Evolutionary conservation across 2,329 filamentous ascomycete genomes (phyloP).

Genomic region (Grosmannia clavigera): DNA sequence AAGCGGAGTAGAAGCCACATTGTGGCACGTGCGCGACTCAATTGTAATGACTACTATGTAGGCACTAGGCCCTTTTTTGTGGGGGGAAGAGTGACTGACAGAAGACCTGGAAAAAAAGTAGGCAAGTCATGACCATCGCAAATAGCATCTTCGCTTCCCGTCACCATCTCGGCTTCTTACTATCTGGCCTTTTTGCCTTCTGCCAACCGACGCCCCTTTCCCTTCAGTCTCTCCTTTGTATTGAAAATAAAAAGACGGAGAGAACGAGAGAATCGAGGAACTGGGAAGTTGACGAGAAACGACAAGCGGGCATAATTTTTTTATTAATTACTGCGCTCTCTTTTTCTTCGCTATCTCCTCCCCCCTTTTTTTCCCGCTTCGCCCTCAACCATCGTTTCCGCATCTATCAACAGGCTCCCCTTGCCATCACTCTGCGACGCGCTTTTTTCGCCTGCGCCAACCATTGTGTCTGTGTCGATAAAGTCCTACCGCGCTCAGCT

Average conservation of each 20-base stretch:
- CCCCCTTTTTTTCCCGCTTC: background rate
- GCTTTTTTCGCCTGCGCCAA: background rate
- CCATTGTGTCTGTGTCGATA: background rate
- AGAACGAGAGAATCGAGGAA: background rate
- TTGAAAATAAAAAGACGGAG: background rate
- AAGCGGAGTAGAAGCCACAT: background rate
- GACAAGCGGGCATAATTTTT: slow-evolving; percentile 1
- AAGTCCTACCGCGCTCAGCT: background rate
- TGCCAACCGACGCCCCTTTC: background rate
- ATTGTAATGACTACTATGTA: background rate
- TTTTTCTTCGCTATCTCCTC: background rate
- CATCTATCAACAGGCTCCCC: background rate
- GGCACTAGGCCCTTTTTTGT: slow-evolving; percentile 1
- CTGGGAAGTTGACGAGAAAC: background rate
- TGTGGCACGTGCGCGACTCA: background rate
- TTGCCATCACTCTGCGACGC: background rate
- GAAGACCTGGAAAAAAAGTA: background rate
- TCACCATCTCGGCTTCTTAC: background rate
- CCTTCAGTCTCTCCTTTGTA: background rate
- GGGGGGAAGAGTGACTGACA: slow-evolving; percentile 1
- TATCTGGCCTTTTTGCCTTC: background rate
- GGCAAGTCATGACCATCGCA: background rate
- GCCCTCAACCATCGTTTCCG: background rate
- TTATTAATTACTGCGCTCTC: background rate
- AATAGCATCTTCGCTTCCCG: background rate